Evolutionary conservation across 805 yeast genomes (phyloP).

Genomic region (Lipomyces starkeyi): DNA sequence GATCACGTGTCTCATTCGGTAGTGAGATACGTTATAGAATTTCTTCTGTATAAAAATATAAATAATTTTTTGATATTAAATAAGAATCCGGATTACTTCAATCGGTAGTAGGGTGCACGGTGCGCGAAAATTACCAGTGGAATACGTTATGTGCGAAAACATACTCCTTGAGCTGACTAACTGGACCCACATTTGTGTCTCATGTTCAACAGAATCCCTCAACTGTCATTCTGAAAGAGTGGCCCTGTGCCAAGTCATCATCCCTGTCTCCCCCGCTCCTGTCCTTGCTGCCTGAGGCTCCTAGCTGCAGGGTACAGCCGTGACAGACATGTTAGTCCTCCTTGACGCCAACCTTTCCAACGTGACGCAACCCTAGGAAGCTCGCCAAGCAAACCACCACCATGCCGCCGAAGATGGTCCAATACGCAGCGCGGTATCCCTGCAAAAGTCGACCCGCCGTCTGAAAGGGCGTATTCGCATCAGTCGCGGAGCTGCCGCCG

Average conservation of each 20-base stretch:
- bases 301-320: constrained; percentile 5
- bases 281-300: constrained; percentile 12
- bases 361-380: constrained; percentile 11
- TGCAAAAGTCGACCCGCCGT: constrained; percentile 9
- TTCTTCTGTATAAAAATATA: background rate
- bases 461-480: constrained; percentile 6
- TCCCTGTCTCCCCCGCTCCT: constrained; percentile 9
- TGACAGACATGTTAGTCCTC: constrained; percentile 8
- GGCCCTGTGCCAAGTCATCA: constrained; percentile 9
- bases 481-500: constrained; percentile 11
- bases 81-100: constrained; percentile 8
- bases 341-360: constrained; percentile 12
- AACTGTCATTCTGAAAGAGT: constrained; percentile 9
- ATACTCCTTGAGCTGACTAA: constrained; percentile 9
- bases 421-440: constrained; percentile 14
- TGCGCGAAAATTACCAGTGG: constrained; percentile 8
- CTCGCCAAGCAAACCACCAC: constrained; percentile 12
- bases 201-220: constrained; percentile 3
- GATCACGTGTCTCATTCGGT: no score
- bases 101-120: constrained; percentile 7
- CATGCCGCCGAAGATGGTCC: constrained; percentile 12
- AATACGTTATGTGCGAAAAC: constrained; percentile 3
- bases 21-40: no score
- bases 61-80: constrained; percentile 7
- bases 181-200: constrained; percentile 6